Evolutionary conservation across 306 rosid genomes (phyloP), one percentile per base, ranked within the genome.

Genomic region (Pachyrhizus erosus): DNA sequence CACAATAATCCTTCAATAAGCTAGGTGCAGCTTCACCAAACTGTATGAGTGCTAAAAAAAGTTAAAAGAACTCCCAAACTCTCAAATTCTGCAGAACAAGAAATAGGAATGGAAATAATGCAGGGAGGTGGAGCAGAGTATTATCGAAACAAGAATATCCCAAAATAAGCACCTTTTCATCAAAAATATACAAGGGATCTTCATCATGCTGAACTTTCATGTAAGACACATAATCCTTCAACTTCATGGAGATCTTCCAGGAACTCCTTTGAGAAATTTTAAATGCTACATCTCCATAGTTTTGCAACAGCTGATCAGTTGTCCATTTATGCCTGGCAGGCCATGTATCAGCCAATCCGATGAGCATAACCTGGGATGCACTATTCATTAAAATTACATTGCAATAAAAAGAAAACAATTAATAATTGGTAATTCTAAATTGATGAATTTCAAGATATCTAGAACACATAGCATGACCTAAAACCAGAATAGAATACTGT

Each of bases 171-270:
- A 92, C 99, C 98, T 96, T 93, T 83, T 93, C 97, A 79, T 96
- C 97, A 84, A 96, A 96, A 86, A 96, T 90, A 92, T 96, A 96
- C 9, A 96, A 86, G 34, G 99, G 99, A 88, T 96, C 99, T 88
- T 96, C 99, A 83, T 96, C 98, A 17, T 88, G 93, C 86, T 96
- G 99, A 88, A 86, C 84, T 76, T 91, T 76, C 87, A 86, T 86
- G 88, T 96, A 96, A n/a, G 92, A 82, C 48, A 81, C 92, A 91
- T 93, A 96, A 85, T 92, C 97, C 81, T 96, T 86, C 82, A 96
- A 85, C 84, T 89, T 93, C 96, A 96, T 93, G 49, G 83, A 85
- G 61, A 87, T 66, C 89, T 92, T 96, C 72, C 62, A 78, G 20
- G 93, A 57, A 85, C 91, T 85, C 87, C 85, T 91, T 87, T 93